These are phyloP conservation scores for Bondarzewia mesenterica DNA, from an alignment of 1,284 basidiomycete genomes.

Conservation along the genomic window DNA sequence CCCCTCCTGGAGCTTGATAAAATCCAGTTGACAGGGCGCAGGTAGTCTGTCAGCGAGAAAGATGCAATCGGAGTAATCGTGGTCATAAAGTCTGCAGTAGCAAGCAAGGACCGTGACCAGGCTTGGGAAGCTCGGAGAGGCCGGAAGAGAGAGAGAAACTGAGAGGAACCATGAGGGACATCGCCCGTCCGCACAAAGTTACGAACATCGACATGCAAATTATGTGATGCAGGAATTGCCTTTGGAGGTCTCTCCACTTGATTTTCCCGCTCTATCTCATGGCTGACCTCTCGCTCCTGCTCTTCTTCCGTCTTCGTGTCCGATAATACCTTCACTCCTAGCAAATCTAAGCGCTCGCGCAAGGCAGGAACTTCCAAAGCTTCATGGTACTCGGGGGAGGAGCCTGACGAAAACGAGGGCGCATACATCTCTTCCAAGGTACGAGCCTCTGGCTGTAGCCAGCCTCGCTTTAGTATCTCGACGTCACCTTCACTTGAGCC, in stretches of 20 bases:
- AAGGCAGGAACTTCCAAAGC: conserved; percentile 17
- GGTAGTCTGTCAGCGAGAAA: conserved; percentile 19
- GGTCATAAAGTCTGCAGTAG: conserved; percentile 1
- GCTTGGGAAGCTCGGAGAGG: neutral
- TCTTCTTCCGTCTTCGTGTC: conserved; percentile 32
- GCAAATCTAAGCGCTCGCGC: conserved; percentile 16
- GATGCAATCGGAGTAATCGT: neutral
- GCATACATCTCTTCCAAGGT: conserved; percentile 31
- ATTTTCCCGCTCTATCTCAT: conserved; percentile 34
- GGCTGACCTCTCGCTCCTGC: conserved; percentile 39
- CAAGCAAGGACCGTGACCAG: neutral
- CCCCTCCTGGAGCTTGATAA: conserved; percentile 15
- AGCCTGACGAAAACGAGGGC: neutral
- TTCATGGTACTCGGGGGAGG: neutral
- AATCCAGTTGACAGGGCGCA: conserved; percentile 38
- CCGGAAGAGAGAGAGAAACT: neutral
- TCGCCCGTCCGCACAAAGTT: conserved; percentile 22
- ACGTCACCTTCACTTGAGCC: conserved; percentile 1
- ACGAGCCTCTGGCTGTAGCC: conserved; percentile 33
- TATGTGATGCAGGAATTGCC: conserved; percentile 18
- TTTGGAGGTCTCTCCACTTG: conserved; percentile 27
- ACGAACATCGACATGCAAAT: conserved; percentile 18
- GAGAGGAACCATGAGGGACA: conserved; percentile 1
- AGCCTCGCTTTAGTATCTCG: conserved; percentile 17
- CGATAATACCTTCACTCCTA: conserved; percentile 18